phyloP scores from a whole-genome alignment of 768 basidiomycete species.

The Pisolithus orientalis region DNA sequence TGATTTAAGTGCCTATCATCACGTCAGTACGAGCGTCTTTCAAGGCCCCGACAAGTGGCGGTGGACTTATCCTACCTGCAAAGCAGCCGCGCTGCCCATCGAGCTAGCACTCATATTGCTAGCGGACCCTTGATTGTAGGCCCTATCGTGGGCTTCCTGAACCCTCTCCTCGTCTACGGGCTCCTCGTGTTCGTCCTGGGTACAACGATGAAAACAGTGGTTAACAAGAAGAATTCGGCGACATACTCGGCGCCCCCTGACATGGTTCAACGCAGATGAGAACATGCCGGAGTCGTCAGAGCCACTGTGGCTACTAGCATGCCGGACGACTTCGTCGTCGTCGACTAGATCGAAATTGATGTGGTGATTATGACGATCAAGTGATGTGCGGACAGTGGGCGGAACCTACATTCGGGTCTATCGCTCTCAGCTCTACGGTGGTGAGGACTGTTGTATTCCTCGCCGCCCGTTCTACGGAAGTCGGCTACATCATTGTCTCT shows the following conservation, averaged over 20 bases:
- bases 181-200: conserved; percentile 41
- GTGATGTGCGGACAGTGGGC: not conserved
- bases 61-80: conserved; percentile 42
- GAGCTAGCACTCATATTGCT: conserved; percentile 50
- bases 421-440: conserved; percentile 26
- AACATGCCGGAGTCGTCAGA: conserved; percentile 37
- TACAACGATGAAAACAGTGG: not conserved
- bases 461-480: conserved; percentile 54
- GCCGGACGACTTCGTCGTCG: conserved; percentile 47
- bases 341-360: conserved; percentile 41
- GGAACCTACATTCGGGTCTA: conserved; percentile 19
- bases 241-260: conserved; percentile 36
- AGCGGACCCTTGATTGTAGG: conserved; percentile 47
- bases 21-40: not conserved
- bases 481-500: conserved; percentile 27
- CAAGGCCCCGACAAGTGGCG: not conserved
- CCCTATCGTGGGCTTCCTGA: conserved; percentile 52
- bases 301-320: conserved; percentile 48
- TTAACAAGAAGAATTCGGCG: not conserved
- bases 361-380: conserved; percentile 5
- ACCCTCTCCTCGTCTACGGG: conserved; percentile 59
- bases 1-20: not conserved
- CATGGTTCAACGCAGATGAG: conserved; percentile 45
- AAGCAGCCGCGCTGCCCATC: conserved; percentile 72
- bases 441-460: conserved; percentile 55